Base-by-base conservation (phyloP, 306 rosid genomes). In the Lotus japonicus region DNA sequence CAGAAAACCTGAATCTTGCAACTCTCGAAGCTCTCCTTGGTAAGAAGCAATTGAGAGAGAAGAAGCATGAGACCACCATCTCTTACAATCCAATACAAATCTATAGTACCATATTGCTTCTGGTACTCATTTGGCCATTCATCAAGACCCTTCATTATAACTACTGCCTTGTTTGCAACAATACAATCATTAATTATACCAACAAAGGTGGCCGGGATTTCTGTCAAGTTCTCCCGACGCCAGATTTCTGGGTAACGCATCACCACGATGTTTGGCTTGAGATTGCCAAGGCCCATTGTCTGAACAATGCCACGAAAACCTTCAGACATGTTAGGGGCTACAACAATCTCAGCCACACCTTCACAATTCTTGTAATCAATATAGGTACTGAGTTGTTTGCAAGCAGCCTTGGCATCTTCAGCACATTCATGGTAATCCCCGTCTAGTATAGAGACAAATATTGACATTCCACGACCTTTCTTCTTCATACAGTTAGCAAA, bases 241-340 rank as follows among this genome's bases (percentile, higher is more conserved):
- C 99, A 94, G 53, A 94, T 94, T 69, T 94, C 99, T 9, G 99
- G 99, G 66, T 94, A 94, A 18, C 99, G 92, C 99, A 94, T 87
- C 58, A 94, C 99, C 33, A 94, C 91, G 7, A 95, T 95, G 87
- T 95, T 95, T 0, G 99, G 99, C 84, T 95, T 95, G 58, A 95
- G 96, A 79, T 95, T 95, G 31, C 99, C 99, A 21, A 95, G 97
- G 80, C 99, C 99, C 97, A 95, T 95, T 18, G 96, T 95, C 84
- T 95, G 99, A 59, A 95, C 70, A 17, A 95, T 95, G 70, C 97
- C 99, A 5, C 96, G 92, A 59, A 95, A 95, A 50, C 99, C 99
- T 80, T 75, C 97, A 48, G 90, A 79, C 99, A 95, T 90, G 43
- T 64, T 87, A 61, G 97, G 99, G 48, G 99, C 97, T 5, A 95